Conservation (phyloP, 306 rosid genomes). For the Amphicarpaea edgeworthii region DNA sequence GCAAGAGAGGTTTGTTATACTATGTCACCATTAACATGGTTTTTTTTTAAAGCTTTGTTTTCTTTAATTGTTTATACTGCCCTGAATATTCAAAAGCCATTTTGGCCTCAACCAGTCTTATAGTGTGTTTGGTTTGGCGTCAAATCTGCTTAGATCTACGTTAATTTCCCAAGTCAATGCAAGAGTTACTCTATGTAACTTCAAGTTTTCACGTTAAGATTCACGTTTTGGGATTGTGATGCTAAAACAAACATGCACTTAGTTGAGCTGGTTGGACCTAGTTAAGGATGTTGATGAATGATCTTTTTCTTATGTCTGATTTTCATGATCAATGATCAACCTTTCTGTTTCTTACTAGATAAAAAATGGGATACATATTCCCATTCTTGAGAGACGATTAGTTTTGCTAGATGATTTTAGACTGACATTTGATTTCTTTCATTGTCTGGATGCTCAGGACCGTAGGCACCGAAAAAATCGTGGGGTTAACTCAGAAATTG, state of each 20-base stretch:
- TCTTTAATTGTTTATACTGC: neutral
- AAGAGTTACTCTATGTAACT: no score
- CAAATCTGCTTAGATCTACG: no score
- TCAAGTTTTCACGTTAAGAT: no score
- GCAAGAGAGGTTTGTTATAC: slow-evolving; percentile 31
- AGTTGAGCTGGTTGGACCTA: neutral
- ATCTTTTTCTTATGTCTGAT: no score
- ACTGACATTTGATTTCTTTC: slow-evolving; percentile 11
- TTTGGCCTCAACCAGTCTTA: neutral
- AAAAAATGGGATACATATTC: slow-evolving; percentile 5
- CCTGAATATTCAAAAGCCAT: neutral
- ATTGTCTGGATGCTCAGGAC: slow-evolving; percentile 57
- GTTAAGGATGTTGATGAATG: neutral
- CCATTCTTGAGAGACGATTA: slow-evolving; percentile 18
- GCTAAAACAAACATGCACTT: no score
- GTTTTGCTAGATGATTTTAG: slow-evolving; percentile 5
- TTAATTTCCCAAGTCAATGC: no score
- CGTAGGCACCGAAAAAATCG: slow-evolving; percentile 69
- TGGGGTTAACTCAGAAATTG: slow-evolving; percentile 65
- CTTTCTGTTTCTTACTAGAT: slow-evolving; percentile 4
- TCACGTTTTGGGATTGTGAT: no score
- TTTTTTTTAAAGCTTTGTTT: slow-evolving; percentile 14
- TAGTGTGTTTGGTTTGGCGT: no score
- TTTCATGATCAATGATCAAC: no score
- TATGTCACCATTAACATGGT: neutral